Evolutionary conservation across 1,284 basidiomycete genomes (phyloP), one percentile per base, ranked within the genome.

Genomic region (Ustilago sp.): DNA sequence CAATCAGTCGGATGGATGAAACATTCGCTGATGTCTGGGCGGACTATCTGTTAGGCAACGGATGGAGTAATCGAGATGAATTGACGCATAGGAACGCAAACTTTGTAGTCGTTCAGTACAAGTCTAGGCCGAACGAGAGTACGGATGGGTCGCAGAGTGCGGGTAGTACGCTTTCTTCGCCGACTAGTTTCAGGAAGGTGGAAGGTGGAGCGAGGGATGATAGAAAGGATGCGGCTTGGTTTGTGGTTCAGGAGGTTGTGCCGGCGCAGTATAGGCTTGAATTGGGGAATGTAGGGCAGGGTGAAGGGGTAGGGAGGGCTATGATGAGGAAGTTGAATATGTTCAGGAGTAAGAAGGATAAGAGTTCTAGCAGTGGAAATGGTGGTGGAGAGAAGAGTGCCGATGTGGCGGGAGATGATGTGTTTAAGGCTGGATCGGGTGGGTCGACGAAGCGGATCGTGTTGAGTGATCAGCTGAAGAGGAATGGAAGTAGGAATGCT

Each of bases 31-130:
- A 86, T 55, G 81, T 84, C 3, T 85, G 77, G 77, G 83, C 83
- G 2, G 84, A 86, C 61, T 83, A 79, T 36, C 66, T 85, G 3
- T 41, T 86, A 6, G 84, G 83, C 5, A 80, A 63, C 47, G 84
- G 84, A 13, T 86, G 84, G 84, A 82, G 80, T 70, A 83, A 84
- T 50, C 77, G 83, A 39, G 83, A 86, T 57, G 84, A 86, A 63
- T 74, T 80, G 13, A 83, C 84, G 35, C 83, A 85, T 57, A 72
- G 84, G 17, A 66, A 67, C 13, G 81, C 84, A n/a, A 84, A 76
- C 63, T 86, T 86, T 75, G 84, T 79, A 34, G 74, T 86, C 2
- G 68, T 86, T 35, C 84, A 86, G 75, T 78, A 83, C 74, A 80
- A 79, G 67, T 70, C 68, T 19, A 55, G 80, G 8, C 68, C 80